These are phyloP conservation scores for Sonneratia caseolaris DNA, from an alignment of 345 rosid genomes.

Conservation along the genomic window DNA sequence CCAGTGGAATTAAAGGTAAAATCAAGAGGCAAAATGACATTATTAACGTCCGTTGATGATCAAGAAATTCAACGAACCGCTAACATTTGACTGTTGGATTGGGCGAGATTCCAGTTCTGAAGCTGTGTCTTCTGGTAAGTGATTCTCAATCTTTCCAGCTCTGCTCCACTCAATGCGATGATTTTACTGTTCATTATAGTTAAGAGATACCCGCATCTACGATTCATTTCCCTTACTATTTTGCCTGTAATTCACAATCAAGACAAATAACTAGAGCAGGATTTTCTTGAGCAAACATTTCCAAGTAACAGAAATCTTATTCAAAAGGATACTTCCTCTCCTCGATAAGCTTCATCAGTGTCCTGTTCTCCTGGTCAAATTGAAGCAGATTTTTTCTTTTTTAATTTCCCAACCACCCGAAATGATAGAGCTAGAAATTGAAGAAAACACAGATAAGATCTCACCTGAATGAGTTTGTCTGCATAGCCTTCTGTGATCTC, in stretches of 20 bases:
- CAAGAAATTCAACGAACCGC: conserved; percentile 31
- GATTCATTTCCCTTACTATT: background rate
- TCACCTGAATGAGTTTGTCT: conserved; percentile 44
- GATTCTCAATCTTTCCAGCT: conserved; percentile 34
- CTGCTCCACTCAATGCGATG: conserved; percentile 39
- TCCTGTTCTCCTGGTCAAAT: conserved; percentile 47
- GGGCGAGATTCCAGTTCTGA: conserved; percentile 58
- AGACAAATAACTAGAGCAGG: conserved; percentile 1
- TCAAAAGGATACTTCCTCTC: conserved; percentile 65
- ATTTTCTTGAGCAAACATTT: background rate
- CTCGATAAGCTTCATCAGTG: conserved; percentile 50
- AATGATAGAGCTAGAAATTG: background rate
- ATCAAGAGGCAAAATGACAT: background rate
- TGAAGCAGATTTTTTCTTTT: background rate
- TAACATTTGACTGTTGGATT: conserved; percentile 44
- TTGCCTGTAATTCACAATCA: background rate
- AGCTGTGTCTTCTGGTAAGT: conserved; percentile 38
- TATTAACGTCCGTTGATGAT: background rate
- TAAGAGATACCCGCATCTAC: conserved; percentile 9
- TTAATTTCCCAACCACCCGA: background rate
- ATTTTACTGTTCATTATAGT: conserved; percentile 35
- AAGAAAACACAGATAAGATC: background rate
- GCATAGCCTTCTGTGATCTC: conserved; percentile 17
- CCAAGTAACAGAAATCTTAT: background rate
- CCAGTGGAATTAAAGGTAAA: background rate